Conservation (phyloP, 345 rosid species). For the Bruguiera gymnorhiza region DNA sequence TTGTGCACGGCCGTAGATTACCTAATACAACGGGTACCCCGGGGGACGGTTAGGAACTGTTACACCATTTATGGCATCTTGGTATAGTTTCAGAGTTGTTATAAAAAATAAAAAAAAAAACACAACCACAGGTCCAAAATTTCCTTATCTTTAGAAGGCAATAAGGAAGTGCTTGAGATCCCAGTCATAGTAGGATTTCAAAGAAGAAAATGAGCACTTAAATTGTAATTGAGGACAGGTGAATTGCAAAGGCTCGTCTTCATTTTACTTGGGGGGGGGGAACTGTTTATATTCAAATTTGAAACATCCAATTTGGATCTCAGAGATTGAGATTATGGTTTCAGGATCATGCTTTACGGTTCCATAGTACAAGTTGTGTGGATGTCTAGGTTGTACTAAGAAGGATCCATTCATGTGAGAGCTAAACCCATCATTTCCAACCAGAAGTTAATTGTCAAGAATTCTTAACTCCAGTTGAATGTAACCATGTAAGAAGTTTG, state of each 20-base stretch:
- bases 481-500: no score
- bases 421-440: no score
- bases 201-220: background rate
- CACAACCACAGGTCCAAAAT: background rate
- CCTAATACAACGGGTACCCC: slow-evolving; percentile 50
- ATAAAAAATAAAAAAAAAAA: no score
- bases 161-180: background rate
- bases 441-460: no score
- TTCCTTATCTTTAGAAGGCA: background rate
- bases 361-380: no score
- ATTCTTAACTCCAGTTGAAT: no score
- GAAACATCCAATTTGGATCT: background rate
- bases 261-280: background rate
- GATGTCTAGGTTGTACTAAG: no score
- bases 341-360: background rate
- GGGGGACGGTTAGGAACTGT: slow-evolving; percentile 6
- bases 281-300: background rate
- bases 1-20: slow-evolving; percentile 59
- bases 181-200: background rate
- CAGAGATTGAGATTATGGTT: background rate
- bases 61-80: background rate
- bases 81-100: background rate
- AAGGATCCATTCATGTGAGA: no score
- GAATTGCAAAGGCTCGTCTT: no score
- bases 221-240: background rate